Evolutionary conservation across 2,329 filamentous ascomycete genomes (phyloP), one percentile per base, ranked within the genome.

Genomic region (Orbilia javanica): DNA sequence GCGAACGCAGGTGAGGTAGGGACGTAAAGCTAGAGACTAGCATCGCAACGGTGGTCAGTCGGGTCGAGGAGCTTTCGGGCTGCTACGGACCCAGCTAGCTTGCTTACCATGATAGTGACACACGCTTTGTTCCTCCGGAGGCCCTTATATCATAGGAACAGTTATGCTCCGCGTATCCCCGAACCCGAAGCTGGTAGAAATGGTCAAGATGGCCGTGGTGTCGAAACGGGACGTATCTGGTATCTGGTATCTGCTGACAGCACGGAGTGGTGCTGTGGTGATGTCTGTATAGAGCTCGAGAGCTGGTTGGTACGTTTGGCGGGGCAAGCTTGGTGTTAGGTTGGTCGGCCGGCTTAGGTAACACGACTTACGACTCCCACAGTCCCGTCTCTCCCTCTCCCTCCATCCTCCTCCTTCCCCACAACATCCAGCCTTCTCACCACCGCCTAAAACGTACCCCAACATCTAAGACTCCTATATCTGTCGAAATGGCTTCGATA

Each of bases 1-100:
- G 83, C 96, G 93, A 83, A 98, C 96, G 85, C 93, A 96, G 88
- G 97, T 93, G 82, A 97, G 92, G 86, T 98, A 97, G 72, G 95
- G 95, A 80, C 95, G 93, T 83, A 98, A 89, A 81, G 94, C 97
- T 94, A 97, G 95, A 84, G 94, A 97, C 96, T 92, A 25, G 5
- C 3, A 31, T 20, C 7, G 29, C n/a, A n/a, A 5, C 8, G 39
- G 6, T 18, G 25, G 42, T 34, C 15, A 39, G 42, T n/a, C 20
- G 11, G 25, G 44, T 18, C 18, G 20, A 25, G 20, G 46, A 25
- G n/a, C 42, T 5, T 50, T 13, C 46, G 46, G 46, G 4, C 46
- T 3, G 46, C 15, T 50, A 25, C 20, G 46, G 46, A 50, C 29
- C 31, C 5, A n/a, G n/a, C n/a, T n/a, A n/a, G n/a, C 18, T 4